Base-by-base conservation (phyloP, 129 eudicot genomes). In the Dittrichia graveolens region DNA sequence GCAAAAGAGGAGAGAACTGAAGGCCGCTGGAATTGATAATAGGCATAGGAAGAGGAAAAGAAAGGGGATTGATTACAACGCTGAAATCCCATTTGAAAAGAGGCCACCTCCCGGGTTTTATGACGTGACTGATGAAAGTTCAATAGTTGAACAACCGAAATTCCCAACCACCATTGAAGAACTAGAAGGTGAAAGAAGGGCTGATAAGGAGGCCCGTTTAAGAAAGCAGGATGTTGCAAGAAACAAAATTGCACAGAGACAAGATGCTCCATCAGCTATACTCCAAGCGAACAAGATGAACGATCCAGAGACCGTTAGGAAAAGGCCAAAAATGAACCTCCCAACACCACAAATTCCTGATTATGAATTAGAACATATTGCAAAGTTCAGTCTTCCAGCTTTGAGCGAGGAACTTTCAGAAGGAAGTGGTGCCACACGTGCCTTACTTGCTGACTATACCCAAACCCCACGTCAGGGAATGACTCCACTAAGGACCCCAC, bases 281-380 rank as follows among this genome's bases (percentile, higher is more conserved):
- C 55, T 95, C 54, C 97, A 95, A 78, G 96, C 97, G 10, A 95
- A 95, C 85, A 95, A 88, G 75, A 86, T 95, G 65, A 95, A 95
- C 46, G 99, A 95, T 78, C 99, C 99, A 3, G 97, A 95, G 68
- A 77, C 91, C 3, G 97, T 95, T 55, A 80, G 94, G 67, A 95
- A 85, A 77, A 83, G 97, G 83, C 95, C 97, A 12, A 90, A 86
- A 75, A 83, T 95, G 84, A 95, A 88, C 68, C 96, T 95, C 46
- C 99, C 99, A 5, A 86, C 91, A n/a, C 97, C 99, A 41, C 99
- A 90, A 81, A 95, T 95, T 61, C 96, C 97, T 0, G 97, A 95
- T 71, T 91, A 90, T 48, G 99, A 95, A 76, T 59, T 95, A 74
- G 97, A 95, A 72, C 97, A 88, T 48, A 95, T 95, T 75, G 99